These are phyloP conservation scores for Solioccasus polychromus DNA, from an alignment of 768 basidiomycete species.

Conservation along the genomic window DNA sequence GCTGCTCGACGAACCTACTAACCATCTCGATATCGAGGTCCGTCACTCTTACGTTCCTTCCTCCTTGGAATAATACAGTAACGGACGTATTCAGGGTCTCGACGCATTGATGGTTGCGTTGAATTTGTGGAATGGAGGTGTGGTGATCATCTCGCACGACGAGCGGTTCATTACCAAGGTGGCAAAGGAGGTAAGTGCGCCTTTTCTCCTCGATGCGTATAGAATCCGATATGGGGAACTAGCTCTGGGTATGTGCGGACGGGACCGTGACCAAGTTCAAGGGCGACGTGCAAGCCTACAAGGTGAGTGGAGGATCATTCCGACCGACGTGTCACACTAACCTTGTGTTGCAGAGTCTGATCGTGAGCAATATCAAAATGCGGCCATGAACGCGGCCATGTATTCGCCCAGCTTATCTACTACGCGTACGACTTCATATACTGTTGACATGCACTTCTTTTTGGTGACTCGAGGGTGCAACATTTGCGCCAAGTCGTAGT, in stretches of 20 bases:
- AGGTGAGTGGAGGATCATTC: conserved; percentile 45
- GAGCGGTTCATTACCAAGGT: conserved; percentile 92
- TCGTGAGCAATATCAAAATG: conserved; percentile 68
- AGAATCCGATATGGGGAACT: conserved; percentile 1
- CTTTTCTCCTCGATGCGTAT: background rate
- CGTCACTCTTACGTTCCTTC: background rate
- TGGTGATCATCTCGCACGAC: conserved; percentile 94
- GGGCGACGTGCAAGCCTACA: conserved; percentile 90
- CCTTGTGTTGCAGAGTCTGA: conserved; percentile 52
- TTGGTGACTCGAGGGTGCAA: too few species aligned
- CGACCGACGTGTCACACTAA: background rate
- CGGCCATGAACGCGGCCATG: conserved; percentile 44
- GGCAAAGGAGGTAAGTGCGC: conserved; percentile 61
- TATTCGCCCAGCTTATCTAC: too few species aligned
- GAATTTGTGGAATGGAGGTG: conserved; percentile 81
- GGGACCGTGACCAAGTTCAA: conserved; percentile 77
- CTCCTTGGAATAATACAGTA: background rate
- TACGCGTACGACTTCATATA: too few species aligned
- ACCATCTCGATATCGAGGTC: conserved; percentile 94
- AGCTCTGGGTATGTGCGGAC: conserved; percentile 95
- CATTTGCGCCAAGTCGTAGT: too few species aligned
- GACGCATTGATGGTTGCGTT: conserved; percentile 91
- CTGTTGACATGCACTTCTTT: too few species aligned
- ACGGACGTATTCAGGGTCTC: conserved; percentile 63
- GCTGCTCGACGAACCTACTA: conserved; percentile 95